Base-by-base conservation (phyloP, 495 filamentous ascomycete species). In the Astrothelium subdiscretum region DNA sequence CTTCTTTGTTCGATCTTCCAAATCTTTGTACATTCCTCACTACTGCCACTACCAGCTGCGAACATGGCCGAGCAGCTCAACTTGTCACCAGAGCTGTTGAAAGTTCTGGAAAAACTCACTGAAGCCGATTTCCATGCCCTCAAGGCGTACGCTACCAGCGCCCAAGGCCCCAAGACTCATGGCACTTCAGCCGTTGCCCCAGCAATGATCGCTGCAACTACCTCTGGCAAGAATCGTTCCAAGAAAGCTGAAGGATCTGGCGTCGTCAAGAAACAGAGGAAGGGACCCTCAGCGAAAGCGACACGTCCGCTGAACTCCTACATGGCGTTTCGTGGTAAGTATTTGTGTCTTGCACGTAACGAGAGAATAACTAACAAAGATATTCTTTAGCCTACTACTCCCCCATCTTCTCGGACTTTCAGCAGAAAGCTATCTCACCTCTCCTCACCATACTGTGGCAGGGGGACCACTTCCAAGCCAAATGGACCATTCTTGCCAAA, bases 401-500 rank as follows among this genome's bases (percentile, higher is more conserved):
- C n/a, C 60, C 60, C n/a, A 57, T 62, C 42, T 57, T 62, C 42
- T 32, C n/a, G 13, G 27, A n/a, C 20, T 35, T 31, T 32, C 42
- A 62, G 48, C 60, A 62, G 48, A 57, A 62, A 57, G 43, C 31
- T 27, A 62, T 62, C 48, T 84, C 81, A 4, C 67, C 65, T 13
- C 62, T 73, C 32, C 66, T 81, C 31, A 72, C 63, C n/a, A 29
- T 58, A 11, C 66, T 81, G 54, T 83, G 80, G 79, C 60, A 72
- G 42, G 59, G 67, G 2, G 79, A 82, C 44, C 69, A 68, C 11
- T 75, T 73, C 64, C 78, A 81, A 58, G 67, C 71, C 6, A 75
- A 79, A 59, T 82, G 80, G 80, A 67, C 67, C 32, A 69, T 82
- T 31, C 59, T 81, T 31, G 78, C 79, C 11, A 75, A 75, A 65